These are phyloP conservation scores for Ceratocystis cacaofunesta DNA, from an alignment of 2,329 filamentous ascomycete genomes.

Conservation along the genomic window DNA sequence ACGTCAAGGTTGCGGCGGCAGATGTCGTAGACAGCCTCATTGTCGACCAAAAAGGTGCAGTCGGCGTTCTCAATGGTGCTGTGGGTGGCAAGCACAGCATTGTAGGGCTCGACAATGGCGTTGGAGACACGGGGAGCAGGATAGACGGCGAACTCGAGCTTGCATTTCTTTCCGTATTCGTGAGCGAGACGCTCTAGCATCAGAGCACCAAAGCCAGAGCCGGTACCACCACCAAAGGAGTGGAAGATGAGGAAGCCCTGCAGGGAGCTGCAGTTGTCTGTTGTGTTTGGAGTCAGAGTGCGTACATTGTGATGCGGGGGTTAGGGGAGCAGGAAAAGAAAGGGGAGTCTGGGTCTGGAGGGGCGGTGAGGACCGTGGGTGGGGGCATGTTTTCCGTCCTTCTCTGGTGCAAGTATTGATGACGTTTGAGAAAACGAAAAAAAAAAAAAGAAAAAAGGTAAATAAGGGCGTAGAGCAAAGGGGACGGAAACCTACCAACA, in stretches of 20 bases:
- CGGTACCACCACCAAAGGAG: conserved; percentile 59
- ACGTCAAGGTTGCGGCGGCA: conserved; percentile 59
- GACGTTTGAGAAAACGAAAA: background rate
- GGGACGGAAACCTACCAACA: conserved; percentile 36
- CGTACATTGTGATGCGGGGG: background rate
- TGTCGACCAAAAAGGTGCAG: conserved; percentile 63
- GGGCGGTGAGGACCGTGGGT: conserved; percentile 4
- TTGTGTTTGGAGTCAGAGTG: conserved; percentile 18
- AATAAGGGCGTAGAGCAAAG: background rate
- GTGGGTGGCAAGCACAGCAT: conserved; percentile 57
- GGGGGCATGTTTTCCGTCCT: background rate
- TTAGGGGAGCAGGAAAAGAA: background rate
- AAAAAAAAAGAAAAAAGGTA: background rate
- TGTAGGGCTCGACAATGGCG: conserved; percentile 60
- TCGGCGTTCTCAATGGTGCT: conserved; percentile 67
- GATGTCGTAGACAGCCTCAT: conserved; percentile 62
- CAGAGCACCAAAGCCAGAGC: conserved; percentile 57
- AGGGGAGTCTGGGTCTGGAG: background rate
- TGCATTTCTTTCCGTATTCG: conserved; percentile 63
- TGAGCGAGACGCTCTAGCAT: conserved; percentile 58
- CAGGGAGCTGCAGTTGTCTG: conserved; percentile 58
- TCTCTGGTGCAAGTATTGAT: too few relatives aligned
- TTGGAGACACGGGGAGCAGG: conserved; percentile 55
- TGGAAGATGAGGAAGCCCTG: conserved; percentile 64
- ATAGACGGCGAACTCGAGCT: conserved; percentile 61